phyloP scores from a whole-genome alignment of 345 rosid genomes.

The Capsella bursapastoris region DNA sequence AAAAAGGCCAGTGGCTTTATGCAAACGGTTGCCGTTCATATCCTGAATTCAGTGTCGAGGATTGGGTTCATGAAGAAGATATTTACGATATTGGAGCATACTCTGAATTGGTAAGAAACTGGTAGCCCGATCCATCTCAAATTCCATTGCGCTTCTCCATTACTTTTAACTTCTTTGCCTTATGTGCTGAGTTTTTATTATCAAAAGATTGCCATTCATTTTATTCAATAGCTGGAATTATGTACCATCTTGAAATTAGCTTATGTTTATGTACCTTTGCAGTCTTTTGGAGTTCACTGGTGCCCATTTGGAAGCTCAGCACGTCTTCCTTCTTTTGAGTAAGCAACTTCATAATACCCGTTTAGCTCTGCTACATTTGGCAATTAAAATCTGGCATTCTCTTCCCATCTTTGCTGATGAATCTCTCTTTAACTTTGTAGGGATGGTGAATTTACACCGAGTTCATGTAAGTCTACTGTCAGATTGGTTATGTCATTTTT shows the following conservation, averaged over 20 bases:
- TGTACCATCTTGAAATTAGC: not conserved
- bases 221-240: not conserved
- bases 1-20: slow-evolving; percentile 98
- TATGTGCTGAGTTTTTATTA: not conserved
- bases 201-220: slow-evolving; percentile 9
- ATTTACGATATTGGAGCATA: slow-evolving; percentile 72
- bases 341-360: slow-evolving; percentile 42
- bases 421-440: slow-evolving; percentile 51
- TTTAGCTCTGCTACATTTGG: slow-evolving; percentile 8
- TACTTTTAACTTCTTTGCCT: not conserved
- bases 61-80: slow-evolving; percentile 93
- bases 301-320: slow-evolving; percentile 89
- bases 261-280: slow-evolving; percentile 47
- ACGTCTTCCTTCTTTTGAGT: slow-evolving; percentile 76
- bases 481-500: slow-evolving; percentile 18
- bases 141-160: not conserved
- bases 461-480: slow-evolving; percentile 68
- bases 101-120: slow-evolving; percentile 77
- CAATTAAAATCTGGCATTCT: slow-evolving; percentile 3
- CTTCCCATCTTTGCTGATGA: slow-evolving; percentile 22
- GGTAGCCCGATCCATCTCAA: not conserved
- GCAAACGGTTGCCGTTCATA: slow-evolving; percentile 76
- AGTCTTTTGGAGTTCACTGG: slow-evolving; percentile 96
- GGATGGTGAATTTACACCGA: slow-evolving; percentile 79
- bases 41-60: slow-evolving; percentile 83